These are phyloP conservation scores for Mycosphaerella arachidis DNA, from an alignment of 2,329 filamentous ascomycete species.

Conservation along the genomic window DNA sequence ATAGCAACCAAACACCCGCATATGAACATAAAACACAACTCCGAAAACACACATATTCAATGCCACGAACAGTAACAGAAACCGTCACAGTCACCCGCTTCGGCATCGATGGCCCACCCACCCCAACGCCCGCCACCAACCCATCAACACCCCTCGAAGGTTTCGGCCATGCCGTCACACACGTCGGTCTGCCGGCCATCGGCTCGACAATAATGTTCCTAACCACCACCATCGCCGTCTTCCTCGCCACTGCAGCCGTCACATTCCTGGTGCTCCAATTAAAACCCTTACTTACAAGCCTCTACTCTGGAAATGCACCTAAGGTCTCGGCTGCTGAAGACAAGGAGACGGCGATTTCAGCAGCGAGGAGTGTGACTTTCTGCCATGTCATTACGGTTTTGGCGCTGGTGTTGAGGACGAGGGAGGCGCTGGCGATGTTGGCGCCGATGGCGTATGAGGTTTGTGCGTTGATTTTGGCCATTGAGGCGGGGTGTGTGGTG, in stretches of 20 bases:
- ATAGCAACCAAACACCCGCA: not conserved
- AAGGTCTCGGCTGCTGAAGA: not conserved
- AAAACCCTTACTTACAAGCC: not conserved
- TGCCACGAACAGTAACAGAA: constrained; percentile 1
- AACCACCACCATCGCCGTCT: constrained; percentile 5
- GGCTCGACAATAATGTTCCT: constrained; percentile 4
- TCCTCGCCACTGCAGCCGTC: constrained; percentile 2
- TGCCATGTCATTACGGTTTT: constrained; percentile 3
- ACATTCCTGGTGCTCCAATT: constrained; percentile 1
- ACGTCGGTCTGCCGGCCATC: constrained; percentile 2
- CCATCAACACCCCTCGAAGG: not conserved
- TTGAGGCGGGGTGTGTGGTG: constrained; percentile 2
- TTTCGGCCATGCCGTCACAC: not conserved
- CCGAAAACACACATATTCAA: not conserved
- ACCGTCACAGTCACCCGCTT: constrained; percentile 3
- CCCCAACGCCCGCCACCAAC: not conserved
- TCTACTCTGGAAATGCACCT: not conserved
- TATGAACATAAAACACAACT: not conserved
- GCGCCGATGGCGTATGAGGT: constrained; percentile 9
- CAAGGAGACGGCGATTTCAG: not conserved
- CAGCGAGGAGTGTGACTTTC: constrained; percentile 2
- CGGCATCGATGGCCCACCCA: constrained; percentile 4
- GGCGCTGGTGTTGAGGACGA: constrained; percentile 5
- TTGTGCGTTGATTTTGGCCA: constrained; percentile 6
- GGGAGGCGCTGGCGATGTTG: constrained; percentile 6